Conservation (phyloP, 1,284 basidiomycete genomes). For the Cryptococcus sp. region DNA sequence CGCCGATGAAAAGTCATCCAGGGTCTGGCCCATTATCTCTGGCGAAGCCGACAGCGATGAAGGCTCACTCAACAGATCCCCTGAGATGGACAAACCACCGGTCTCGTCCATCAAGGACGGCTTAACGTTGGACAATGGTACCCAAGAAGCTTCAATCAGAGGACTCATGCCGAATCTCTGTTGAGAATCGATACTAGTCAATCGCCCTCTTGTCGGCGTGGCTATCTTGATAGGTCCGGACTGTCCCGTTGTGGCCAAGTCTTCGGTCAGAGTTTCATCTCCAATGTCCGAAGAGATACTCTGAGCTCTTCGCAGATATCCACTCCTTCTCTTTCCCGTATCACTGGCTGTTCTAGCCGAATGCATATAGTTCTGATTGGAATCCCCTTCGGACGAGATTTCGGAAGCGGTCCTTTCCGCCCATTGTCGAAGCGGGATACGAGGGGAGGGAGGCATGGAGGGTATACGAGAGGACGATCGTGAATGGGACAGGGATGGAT, state of each 20-base stretch:
- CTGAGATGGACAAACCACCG: too few species aligned
- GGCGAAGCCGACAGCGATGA: too few species aligned
- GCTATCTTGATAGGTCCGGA: neutral
- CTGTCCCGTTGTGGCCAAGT: neutral
- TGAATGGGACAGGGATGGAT: slow-evolving; percentile 10
- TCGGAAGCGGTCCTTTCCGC: slow-evolving; percentile 21
- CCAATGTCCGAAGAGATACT: slow-evolving; percentile 17
- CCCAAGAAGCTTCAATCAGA: slow-evolving; percentile 5
- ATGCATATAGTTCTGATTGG: neutral
- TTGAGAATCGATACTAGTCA: neutral
- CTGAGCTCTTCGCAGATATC: slow-evolving; percentile 14
- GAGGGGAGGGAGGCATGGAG: slow-evolving; percentile 25
- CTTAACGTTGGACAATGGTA: neutral
- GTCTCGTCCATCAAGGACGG: neutral
- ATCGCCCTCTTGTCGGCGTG: neutral
- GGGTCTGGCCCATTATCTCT: too few species aligned
- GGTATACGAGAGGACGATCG: slow-evolving; percentile 17
- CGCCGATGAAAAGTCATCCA: too few species aligned
- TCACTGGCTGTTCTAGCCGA: slow-evolving; percentile 1
- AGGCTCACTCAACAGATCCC: too few species aligned
- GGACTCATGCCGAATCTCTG: slow-evolving; percentile 7
- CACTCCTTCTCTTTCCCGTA: slow-evolving; percentile 6
- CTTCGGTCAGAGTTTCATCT: too few species aligned
- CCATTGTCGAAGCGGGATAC: slow-evolving; percentile 35
- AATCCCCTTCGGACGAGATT: neutral